Evolutionary conservation across 2,329 filamentous ascomycete species (phyloP), one percentile per base, ranked within the genome.

Genomic region (Cryphonectria carpinicola): DNA sequence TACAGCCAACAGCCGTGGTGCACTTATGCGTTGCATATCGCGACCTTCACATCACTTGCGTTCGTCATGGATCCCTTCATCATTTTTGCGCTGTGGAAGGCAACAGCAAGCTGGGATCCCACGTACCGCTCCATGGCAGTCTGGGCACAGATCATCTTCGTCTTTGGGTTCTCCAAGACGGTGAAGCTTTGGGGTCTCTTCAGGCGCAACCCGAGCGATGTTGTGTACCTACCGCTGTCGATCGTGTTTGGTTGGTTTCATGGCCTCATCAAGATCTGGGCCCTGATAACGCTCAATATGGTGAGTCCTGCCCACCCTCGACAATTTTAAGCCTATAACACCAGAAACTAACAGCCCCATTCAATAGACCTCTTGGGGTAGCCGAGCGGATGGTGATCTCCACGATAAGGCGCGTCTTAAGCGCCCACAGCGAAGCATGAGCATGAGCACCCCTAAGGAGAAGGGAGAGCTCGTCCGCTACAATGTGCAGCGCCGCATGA

Each of bases 211-310:
- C 94, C 95, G 5, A 88, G 88, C 75, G 95, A 98, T 79, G 82
- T 97, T 73, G 78, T 93, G 58, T 92, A 93, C 78, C 85, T 97
- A 66, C 94, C 93, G 0, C 85, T 95, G n/a, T 97, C 94, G 54
- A 89, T 98, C 76, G 73, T 94, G 19, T 98, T 98, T 81, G 95
- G 95, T 66, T 98, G 96, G 82, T 92, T 97, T 76, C 95, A 98
- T 80, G 94, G 95, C 72, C 81, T 94, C 73, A 95, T 98, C 85
- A 98, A 98, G 85, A 85, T 97, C 73, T 95, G 95, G 78, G 94
- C 95, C 56, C 86, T 95, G 73, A 85, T 92, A 75, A 97, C 95
- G 71, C 88, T 95, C 75, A 91, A 92, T 78, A 91, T 93, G 89
- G 94, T 97, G 88, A 82, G 91, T 84, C 35, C 11, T 22, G 14